Evolutionary conservation across 2,329 filamentous ascomycete genomes (phyloP), one percentile per base, ranked within the genome.

Genomic region (Trichoderma koningii): DNA sequence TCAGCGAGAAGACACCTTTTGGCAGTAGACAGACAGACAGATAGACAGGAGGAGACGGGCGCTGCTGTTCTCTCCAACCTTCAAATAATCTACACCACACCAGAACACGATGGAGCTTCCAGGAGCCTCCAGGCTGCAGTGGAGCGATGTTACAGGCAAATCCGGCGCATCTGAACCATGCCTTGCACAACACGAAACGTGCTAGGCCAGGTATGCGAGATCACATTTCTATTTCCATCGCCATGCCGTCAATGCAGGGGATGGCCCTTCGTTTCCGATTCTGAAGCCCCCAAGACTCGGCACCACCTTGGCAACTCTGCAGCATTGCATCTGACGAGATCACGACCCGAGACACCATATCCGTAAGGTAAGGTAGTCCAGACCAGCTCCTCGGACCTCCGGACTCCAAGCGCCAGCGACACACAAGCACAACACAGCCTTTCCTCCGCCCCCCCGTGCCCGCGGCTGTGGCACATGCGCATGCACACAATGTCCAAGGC

Each of bases 381-480:
- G 19, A 47, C 48, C 48, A 53, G 17, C 38, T 63, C 41, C 42
- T 47, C 60, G 60, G 60, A 63, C 60, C 60, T 55, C 60, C 60
- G 60, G 60, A 34, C 21, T 45, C 41, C 5, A 47, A 34, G 21
- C 38, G n/a, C 34, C 21, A 30, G 44, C 48, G 15, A 55, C 48
- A 62, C 59, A 53, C 7, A 10, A 10, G n/a, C 9, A 5, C 3
- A 4, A 38, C 34, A 38, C 34, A 38, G 34, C 34, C 34, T 14
- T 9, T 38, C 34, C 34, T 38, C 34, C 14, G 60, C 50, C 60
- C 26, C 59, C 41, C 47, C 38, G 28, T 63, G 41, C 60, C 50
- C 59, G 59, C 59, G 59, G 38, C 30, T 38, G 59, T 62, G 41
- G 60, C 60, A 63, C 60, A 63, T 63, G 60, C 38, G 17, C 34